These are phyloP conservation scores for Daucus carota DNA, from an alignment of 129 eudicot species.

Conservation along the genomic window DH1_v3.0 NC_030381.2:5071501-5072000, in stretches of 20 bases:
- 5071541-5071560: slow-evolving; percentile 72
- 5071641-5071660: slow-evolving; percentile 82
- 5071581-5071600: slow-evolving; percentile 95
- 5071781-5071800: slow-evolving; percentile 62
- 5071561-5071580: slow-evolving; percentile 97
- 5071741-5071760: slow-evolving; percentile 32
- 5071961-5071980: slow-evolving; percentile 60
- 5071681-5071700: slow-evolving; percentile 91
- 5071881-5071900: slow-evolving; percentile 42
- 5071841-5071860: slow-evolving; percentile 42
- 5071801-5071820: slow-evolving; percentile 16
- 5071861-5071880: slow-evolving; percentile 57
- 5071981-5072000: slow-evolving; percentile 65
- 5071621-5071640: slow-evolving; percentile 79
- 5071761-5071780: slow-evolving; percentile 50
- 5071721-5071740: slow-evolving; percentile 42
- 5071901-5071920: slow-evolving; percentile 34
- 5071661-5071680: slow-evolving; percentile 93
- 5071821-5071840: slow-evolving; percentile 23
- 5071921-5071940: slow-evolving; percentile 42
- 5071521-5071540: slow-evolving; percentile 23
- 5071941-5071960: slow-evolving; percentile 51
- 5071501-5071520: slow-evolving; percentile 13
- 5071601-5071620: slow-evolving; percentile 87
- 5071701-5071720: slow-evolving; percentile 95